Conservation (phyloP, 176 grass and related monocot species). For the Secale cereale region DNA sequence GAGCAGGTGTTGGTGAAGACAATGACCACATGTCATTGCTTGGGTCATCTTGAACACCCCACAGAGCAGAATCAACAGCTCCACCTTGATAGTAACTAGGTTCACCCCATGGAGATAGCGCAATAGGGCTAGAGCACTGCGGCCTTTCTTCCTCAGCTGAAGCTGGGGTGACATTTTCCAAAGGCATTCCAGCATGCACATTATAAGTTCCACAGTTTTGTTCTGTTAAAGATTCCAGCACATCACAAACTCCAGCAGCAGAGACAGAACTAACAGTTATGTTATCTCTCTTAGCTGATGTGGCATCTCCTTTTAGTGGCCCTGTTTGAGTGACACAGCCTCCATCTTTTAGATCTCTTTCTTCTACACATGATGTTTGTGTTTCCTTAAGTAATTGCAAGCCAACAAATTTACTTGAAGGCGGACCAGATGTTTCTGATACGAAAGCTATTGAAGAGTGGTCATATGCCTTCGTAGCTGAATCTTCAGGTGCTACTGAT, state of each 20-base stretch:
- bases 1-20: constrained; percentile 64
- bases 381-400: constrained; percentile 32
- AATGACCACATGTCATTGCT: constrained; percentile 61
- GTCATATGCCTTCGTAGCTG: constrained; percentile 29
- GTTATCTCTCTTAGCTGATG: constrained; percentile 10
- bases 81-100: constrained; percentile 62
- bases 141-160: constrained; percentile 58
- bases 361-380: constrained; percentile 36
- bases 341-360: constrained; percentile 31
- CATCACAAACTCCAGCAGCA: constrained; percentile 32
- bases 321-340: constrained; percentile 7
- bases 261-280: constrained; percentile 24
- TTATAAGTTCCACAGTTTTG: constrained; percentile 27
- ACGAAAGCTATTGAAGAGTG: constrained; percentile 28
- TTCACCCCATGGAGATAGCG: constrained; percentile 56
- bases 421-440: constrained; percentile 39
- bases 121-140: constrained; percentile 48
- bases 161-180: constrained; percentile 24
- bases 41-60: constrained; percentile 56
- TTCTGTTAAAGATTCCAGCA: constrained; percentile 37
- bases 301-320: constrained; percentile 16
- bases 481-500: constrained; percentile 40
- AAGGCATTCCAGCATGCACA: constrained; percentile 11
- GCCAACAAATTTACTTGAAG: constrained; percentile 36
- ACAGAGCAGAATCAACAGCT: constrained; percentile 54